Base-by-base conservation (phyloP, 768 basidiomycete genomes). In the Suillus alpinus region DNA sequence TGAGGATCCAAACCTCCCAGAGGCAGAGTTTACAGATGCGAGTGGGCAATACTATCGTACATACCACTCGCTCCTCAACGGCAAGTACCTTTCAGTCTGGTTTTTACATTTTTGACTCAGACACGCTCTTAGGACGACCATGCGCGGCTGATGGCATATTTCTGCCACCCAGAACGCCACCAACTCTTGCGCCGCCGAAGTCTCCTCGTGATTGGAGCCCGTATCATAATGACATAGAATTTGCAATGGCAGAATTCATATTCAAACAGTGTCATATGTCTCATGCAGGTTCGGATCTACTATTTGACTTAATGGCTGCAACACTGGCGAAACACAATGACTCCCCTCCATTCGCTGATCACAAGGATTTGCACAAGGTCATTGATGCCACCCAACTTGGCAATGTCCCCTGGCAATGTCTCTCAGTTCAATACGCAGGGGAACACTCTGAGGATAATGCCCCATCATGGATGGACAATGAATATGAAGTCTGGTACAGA, bases 401-500 rank as follows among this genome's bases (percentile, higher is more conserved):
- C 14, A 71, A 71, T 44, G 59, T 68, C 6, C 65, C 67, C 0
- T 77, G 76, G 76, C 32, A 74, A 32, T 65, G 61, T 13, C 68
- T 74, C 34, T 57, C 59, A 0, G 56, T 62, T 3, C 7, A 20
- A 7, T 72, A 71, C 60, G 52, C 32, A 20, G 65, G 72, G 20
- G 56, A 67, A 9, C 13, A 56, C 7, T 61, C 64, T 2, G 57
- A 65, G 5, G 34, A 56, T 4, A 61, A 66, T 12, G 43, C 46
- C 10, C 69, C 69, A 0, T 26, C 59, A 12, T 75, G 73, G 75
- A 76, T 71, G 67, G 46, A 53, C 0, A 51, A 67, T 18, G 62
- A 60, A 2, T 75, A 63, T 44, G 65, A 71, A n/a, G 66, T 75
- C n/a, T 74, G 71, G 70, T 74, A 61, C 53, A 64, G 68, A 5